These are phyloP conservation scores for Linnemannia exigua DNA, from an alignment of 192 early-diverging fungal genomes.

Conservation along the genomic window DNA sequence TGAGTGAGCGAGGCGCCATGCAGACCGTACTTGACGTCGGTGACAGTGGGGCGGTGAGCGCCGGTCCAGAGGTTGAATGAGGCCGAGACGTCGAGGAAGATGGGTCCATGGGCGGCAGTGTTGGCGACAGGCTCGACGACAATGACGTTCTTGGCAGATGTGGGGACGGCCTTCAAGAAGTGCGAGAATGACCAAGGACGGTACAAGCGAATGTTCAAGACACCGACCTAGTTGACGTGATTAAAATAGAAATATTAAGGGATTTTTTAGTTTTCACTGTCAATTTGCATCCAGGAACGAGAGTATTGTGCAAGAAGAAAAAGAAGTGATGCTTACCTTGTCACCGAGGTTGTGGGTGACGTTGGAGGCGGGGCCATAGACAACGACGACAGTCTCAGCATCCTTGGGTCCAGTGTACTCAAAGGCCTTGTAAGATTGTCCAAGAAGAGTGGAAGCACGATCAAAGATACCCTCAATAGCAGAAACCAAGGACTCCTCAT, in stretches of 20 bases:
- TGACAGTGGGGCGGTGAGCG: slow-evolving; percentile 55
- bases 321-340: slow-evolving; percentile 44
- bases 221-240: slow-evolving; percentile 64
- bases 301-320: neutral
- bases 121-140: slow-evolving; percentile 78
- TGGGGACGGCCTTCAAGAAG: slow-evolving; percentile 79
- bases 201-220: slow-evolving; percentile 83
- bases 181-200: slow-evolving; percentile 88
- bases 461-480: slow-evolving; percentile 44
- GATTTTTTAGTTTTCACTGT: neutral
- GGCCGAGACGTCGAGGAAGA: slow-evolving; percentile 83
- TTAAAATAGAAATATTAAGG: neutral
- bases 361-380: slow-evolving; percentile 74
- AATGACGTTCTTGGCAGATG: slow-evolving; percentile 74
- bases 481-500: slow-evolving; percentile 35
- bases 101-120: slow-evolving; percentile 69
- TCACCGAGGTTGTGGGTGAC: slow-evolving; percentile 64
- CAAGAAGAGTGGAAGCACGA: slow-evolving; percentile 55
- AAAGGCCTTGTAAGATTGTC: slow-evolving; percentile 79
- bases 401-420: slow-evolving; percentile 83
- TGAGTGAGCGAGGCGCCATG: slow-evolving; percentile 37
- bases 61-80: slow-evolving; percentile 69
- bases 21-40: slow-evolving; percentile 58
- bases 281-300: neutral
- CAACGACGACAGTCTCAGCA: slow-evolving; percentile 85